Conservation (phyloP, 202 grass and related monocot genomes). For the Dendrocalamus latiflorus region DNA sequence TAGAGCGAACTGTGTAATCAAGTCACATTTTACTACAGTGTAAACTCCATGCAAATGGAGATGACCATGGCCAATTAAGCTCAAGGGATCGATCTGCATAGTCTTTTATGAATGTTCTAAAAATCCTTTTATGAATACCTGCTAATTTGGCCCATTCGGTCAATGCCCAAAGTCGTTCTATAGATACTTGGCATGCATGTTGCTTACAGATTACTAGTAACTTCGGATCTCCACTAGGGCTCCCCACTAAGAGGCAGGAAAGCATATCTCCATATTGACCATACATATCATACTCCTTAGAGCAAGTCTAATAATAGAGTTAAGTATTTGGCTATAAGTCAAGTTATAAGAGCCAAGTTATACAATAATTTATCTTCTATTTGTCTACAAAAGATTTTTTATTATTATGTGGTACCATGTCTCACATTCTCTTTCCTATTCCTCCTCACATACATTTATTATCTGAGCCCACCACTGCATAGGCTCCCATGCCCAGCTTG, state of each 20-base stretch:
- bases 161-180: not conserved
- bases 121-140: no score
- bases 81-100: not conserved
- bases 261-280: slow-evolving; percentile 23
- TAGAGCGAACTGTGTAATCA: not conserved
- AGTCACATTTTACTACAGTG: not conserved
- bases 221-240: not conserved
- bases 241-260: slow-evolving; percentile 28
- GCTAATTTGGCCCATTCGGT: not conserved
- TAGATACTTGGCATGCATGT: not conserved
- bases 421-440: no score
- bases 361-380: no score
- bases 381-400: no score
- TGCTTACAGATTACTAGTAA: not conserved
- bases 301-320: no score
- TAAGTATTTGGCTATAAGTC: no score
- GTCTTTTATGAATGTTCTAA: no score
- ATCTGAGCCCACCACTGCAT: no score
- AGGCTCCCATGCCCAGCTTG: no score
- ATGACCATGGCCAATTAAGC: not conserved
- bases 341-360: no score
- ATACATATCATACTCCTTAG: not conserved
- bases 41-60: not conserved
- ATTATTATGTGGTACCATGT: no score
- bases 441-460: no score